Conservation (phyloP, 495 filamentous ascomycete genomes). For the Aeminium ludgeri region DNA sequence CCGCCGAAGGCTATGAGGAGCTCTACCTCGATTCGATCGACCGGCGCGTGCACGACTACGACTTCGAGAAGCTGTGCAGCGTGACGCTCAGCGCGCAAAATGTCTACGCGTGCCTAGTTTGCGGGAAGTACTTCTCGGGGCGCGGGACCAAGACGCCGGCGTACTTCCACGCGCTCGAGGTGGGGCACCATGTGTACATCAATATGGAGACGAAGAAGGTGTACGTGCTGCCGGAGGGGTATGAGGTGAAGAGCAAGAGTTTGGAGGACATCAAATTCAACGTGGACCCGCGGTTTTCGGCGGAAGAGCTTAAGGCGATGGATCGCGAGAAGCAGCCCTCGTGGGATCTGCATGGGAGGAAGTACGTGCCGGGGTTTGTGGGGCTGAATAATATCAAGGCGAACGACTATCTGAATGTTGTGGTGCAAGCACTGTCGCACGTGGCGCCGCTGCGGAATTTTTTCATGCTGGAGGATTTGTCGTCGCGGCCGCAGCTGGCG, state of each 20-base stretch:
- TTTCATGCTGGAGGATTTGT: conserved; percentile 71
- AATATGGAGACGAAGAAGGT: conserved; percentile 93
- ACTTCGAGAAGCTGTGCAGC: conserved; percentile 97
- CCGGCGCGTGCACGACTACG: conserved; percentile 72
- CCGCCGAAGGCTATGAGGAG: conserved; percentile 69
- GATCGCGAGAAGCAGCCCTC: conserved; percentile 60
- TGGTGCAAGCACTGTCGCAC: conserved; percentile 86
- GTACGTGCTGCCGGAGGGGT: conserved; percentile 91
- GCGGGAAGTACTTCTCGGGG: conserved; percentile 94
- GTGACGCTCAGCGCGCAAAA: conserved; percentile 94
- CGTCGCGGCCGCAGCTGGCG: conserved; percentile 39
- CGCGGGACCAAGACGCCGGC: conserved; percentile 86
- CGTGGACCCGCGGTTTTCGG: conserved; percentile 75
- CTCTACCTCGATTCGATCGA: conserved; percentile 97
- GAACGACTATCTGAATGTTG: conserved; percentile 95
- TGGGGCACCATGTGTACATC: conserved; percentile 90
- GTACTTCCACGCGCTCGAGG: conserved; percentile 93
- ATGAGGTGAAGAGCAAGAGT: conserved; percentile 88
- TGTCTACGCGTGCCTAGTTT: conserved; percentile 94
- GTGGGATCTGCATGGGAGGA: conserved; percentile 62
- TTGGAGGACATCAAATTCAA: conserved; percentile 98
- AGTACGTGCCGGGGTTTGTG: conserved; percentile 83
- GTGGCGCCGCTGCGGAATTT: conserved; percentile 81
- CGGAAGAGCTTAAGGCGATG: conserved; percentile 58
- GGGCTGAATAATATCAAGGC: conserved; percentile 99